Percentiles rank a stretch among this genome's conserved stretches.
phyloP scores from a whole-genome alignment of 176 grass and related monocot genomes.

The Cymbopogon citratus region DNA sequence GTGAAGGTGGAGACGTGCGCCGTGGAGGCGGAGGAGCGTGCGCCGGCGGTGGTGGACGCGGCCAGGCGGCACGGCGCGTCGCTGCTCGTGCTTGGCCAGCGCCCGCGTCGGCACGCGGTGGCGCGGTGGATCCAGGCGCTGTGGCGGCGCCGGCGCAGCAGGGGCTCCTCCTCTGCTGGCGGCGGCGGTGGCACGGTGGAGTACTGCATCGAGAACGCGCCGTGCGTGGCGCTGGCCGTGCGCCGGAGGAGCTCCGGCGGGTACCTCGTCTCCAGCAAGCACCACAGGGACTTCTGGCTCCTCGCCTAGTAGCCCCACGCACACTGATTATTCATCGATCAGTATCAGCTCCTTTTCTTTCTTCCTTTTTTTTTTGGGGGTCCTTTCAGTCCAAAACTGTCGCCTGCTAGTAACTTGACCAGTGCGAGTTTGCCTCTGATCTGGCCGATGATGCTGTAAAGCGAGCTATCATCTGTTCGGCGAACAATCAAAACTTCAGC shows the following conservation, averaged over 20 bases:
- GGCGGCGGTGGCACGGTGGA: slow-evolving; percentile 1
- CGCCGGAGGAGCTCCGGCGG: slow-evolving; percentile 56
- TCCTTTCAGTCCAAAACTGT: background rate
- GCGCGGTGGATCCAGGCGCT: slow-evolving; percentile 21
- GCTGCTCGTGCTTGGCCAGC: slow-evolving; percentile 62
- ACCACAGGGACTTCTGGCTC: slow-evolving; percentile 59
- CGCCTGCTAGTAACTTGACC: background rate
- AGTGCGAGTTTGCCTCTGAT: background rate
- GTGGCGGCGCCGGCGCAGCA: slow-evolving; percentile 9
- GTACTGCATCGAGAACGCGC: slow-evolving; percentile 76
- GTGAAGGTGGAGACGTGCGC: slow-evolving; percentile 50
- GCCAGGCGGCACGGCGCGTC: slow-evolving; percentile 49
- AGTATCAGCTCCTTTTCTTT: too few relatives aligned
- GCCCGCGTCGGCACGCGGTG: slow-evolving; percentile 6
- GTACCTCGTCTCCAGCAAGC: slow-evolving; percentile 57
- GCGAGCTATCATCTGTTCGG: background rate
- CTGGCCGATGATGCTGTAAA: background rate
- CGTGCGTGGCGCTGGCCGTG: slow-evolving; percentile 58
- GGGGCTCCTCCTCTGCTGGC: too few relatives aligned
- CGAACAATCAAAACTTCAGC: too few relatives aligned
- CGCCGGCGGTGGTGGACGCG: slow-evolving; percentile 59
- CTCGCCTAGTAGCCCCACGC: slow-evolving; percentile 8
- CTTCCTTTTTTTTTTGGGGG: too few relatives aligned
- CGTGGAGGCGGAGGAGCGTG: slow-evolving; percentile 47
- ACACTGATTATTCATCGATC: background rate